These are phyloP conservation scores for Amylostereum areolatum DNA, from an alignment of 1,284 basidiomycete genomes.

Conservation along the genomic window DNA sequence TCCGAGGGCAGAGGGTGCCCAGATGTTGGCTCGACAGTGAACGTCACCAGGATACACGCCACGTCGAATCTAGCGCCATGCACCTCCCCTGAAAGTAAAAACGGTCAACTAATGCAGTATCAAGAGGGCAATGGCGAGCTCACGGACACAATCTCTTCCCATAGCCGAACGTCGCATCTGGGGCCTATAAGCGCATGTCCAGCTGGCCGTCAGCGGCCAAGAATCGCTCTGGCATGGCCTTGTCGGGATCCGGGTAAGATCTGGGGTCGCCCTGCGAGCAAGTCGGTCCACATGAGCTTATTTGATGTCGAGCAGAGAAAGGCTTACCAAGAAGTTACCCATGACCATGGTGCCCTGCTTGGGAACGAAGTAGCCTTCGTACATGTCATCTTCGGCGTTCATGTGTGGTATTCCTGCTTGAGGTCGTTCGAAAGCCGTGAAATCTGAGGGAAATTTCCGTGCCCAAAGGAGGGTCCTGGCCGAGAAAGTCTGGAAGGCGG, in stretches of 20 bases:
- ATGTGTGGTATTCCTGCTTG: slow-evolving; percentile 16
- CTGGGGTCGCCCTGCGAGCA: slow-evolving; percentile 11
- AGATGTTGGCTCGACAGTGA: slow-evolving; percentile 18
- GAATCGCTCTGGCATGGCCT: slow-evolving; percentile 17
- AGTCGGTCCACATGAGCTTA: neutral
- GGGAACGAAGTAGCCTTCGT: neutral
- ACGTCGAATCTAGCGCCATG: slow-evolving; percentile 24
- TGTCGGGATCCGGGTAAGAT: slow-evolving; percentile 8
- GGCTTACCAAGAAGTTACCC: slow-evolving; percentile 2
- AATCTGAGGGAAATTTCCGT: slow-evolving; percentile 11
- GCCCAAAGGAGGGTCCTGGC: slow-evolving; percentile 6
- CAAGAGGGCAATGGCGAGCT: too few species aligned
- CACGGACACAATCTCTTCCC: slow-evolving; percentile 17
- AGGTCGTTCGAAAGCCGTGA: slow-evolving; percentile 12
- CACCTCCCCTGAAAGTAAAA: slow-evolving; percentile 12
- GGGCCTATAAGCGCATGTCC: neutral
- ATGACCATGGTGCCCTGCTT: neutral
- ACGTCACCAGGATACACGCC: slow-evolving; percentile 21
- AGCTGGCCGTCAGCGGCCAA: slow-evolving; percentile 1
- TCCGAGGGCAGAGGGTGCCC: too few species aligned
- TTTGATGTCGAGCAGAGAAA: neutral
- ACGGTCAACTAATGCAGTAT: too few species aligned
- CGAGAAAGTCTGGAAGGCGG: slow-evolving; percentile 11
- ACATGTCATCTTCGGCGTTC: neutral
- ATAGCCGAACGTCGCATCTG: slow-evolving; percentile 15